Conservation (phyloP, 192 early-diverging fungal species). For the Oehlia diaphana region DNA sequence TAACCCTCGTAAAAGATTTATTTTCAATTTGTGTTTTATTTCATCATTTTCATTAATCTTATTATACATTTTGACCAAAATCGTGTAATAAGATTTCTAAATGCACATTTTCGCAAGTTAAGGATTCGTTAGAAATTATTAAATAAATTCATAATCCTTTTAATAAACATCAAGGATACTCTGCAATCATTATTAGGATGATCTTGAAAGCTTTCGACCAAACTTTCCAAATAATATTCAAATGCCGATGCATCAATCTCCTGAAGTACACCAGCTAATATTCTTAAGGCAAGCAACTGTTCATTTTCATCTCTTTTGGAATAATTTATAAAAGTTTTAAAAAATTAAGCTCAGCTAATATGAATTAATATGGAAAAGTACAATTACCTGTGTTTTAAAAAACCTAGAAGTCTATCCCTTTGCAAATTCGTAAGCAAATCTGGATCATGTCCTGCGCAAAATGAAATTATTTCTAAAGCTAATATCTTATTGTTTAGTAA, state of each 20-base stretch:
- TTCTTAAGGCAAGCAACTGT: slow-evolving; percentile 9
- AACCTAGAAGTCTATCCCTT: slow-evolving; percentile 49
- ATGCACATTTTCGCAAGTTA: background rate
- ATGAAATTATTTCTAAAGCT: slow-evolving; percentile 57
- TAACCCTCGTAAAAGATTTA: slow-evolving; percentile 48
- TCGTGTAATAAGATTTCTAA: slow-evolving; percentile 50
- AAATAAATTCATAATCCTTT: background rate
- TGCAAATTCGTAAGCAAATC: slow-evolving; percentile 57
- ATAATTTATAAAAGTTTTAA: background rate
- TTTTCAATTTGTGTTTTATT: slow-evolving; percentile 33
- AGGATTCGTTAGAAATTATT: background rate
- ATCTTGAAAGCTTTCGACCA: slow-evolving; percentile 49
- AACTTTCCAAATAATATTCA: slow-evolving; percentile 45
- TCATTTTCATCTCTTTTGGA: background rate
- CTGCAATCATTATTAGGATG: slow-evolving; percentile 54
- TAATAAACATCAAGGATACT: slow-evolving; percentile 35
- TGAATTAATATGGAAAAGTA: background rate
- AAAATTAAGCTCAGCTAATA: background rate
- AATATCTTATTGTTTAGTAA: slow-evolving; percentile 37
- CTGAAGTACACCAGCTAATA: background rate
- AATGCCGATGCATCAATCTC: background rate
- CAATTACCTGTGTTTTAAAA: slow-evolving; percentile 50
- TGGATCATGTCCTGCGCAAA: slow-evolving; percentile 42
- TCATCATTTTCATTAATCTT: background rate
- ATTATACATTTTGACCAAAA: slow-evolving; percentile 43